These are phyloP conservation scores for Ascochyta fabae DNA, from an alignment of 2,329 filamentous ascomycete species.

Conservation along the genomic window DNA sequence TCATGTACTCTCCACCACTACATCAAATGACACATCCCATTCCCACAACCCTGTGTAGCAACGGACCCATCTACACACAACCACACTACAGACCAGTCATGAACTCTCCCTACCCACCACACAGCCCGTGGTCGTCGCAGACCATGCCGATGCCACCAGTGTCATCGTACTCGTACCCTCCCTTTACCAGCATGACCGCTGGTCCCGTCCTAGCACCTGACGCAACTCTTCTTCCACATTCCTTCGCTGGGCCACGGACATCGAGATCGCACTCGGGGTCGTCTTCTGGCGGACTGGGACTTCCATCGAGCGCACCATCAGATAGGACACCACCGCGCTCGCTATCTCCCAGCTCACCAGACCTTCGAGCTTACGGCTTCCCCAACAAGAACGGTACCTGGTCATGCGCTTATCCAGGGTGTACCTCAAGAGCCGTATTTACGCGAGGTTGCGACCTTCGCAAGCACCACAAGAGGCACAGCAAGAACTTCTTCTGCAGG, in stretches of 20 bases:
- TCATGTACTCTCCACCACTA: conserved; percentile 48
- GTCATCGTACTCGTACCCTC: conserved; percentile 45
- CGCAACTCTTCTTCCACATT: conserved; percentile 31
- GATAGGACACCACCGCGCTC: conserved; percentile 47
- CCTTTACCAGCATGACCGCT: conserved; percentile 36
- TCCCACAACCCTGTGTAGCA: conserved; percentile 30
- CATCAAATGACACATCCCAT: conserved; percentile 38
- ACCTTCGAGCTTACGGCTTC: conserved; percentile 52
- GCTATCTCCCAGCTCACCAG: conserved; percentile 48
- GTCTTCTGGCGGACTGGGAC: conserved; percentile 36
- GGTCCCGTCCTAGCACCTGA: conserved; percentile 34
- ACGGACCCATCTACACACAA: conserved; percentile 37
- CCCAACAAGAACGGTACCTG: conserved; percentile 58
- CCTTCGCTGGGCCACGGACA: conserved; percentile 30
- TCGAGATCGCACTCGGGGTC: conserved; percentile 47
- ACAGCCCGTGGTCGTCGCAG: conserved; percentile 41
- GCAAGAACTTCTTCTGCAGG: conserved; percentile 66
- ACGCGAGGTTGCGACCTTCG: conserved; percentile 66
- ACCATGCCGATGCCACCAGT: conserved; percentile 39
- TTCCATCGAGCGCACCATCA: conserved; percentile 32
- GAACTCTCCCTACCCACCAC: conserved; percentile 44
- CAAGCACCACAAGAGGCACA: conserved; percentile 69
- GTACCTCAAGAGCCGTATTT: conserved; percentile 65
- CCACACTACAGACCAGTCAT: conserved; percentile 40
- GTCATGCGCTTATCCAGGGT: conserved; percentile 65